These are phyloP conservation scores for Epichloe elymi DNA, from an alignment of 2,329 filamentous ascomycete species.

Conservation along the genomic window DNA sequence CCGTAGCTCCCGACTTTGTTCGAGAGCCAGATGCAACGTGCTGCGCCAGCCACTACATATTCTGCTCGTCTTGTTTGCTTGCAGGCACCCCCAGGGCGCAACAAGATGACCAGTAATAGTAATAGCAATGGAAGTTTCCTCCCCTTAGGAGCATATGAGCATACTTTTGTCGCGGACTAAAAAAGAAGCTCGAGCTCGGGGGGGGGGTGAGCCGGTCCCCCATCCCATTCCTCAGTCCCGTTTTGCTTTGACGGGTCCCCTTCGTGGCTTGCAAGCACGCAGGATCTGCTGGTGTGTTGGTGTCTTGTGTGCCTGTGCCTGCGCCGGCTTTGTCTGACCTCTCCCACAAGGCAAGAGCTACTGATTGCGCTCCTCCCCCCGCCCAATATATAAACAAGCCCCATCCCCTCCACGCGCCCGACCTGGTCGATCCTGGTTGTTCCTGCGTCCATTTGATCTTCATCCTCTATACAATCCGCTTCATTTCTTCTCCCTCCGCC, in stretches of 20 bases:
- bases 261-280: background rate
- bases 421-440: slow-evolving; percentile 24
- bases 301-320: background rate
- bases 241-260: background rate
- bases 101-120: background rate
- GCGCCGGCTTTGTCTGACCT: background rate
- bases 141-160: no score
- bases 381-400: slow-evolving; percentile 50
- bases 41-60: background rate
- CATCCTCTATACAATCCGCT: slow-evolving; percentile 14
- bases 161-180: no score
- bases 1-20: background rate
- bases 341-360: slow-evolving; percentile 14
- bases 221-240: background rate
- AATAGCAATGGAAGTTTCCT: no score
- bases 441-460: slow-evolving; percentile 14
- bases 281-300: background rate
- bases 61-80: background rate
- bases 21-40: background rate
- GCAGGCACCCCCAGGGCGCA: background rate
- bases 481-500: slow-evolving; percentile 8
- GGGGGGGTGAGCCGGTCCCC: background rate
- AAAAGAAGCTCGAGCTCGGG: slow-evolving; percentile 1
- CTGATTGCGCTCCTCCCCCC: slow-evolving; percentile 44
- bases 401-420: slow-evolving; percentile 39